Base-by-base conservation (phyloP, 345 rosid genomes). In the Populus deltoides region DNA sequence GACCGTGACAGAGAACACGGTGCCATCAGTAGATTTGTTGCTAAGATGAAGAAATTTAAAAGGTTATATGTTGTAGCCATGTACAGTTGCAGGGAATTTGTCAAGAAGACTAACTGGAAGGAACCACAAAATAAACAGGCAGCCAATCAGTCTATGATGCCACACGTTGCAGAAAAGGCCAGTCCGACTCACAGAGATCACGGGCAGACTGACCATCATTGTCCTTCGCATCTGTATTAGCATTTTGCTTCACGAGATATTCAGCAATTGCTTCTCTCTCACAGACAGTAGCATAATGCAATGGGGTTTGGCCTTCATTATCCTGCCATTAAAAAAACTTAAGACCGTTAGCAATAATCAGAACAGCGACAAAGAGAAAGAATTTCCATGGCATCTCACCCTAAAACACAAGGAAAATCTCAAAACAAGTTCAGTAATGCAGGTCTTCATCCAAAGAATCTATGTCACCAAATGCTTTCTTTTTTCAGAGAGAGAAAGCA, bases 251-350 rank as follows among this genome's bases (percentile, higher is more conserved):
- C 89, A 96, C 90, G 25, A 96, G 94, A 81, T 84, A 89, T 81
- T 90, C 84, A 0, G 97, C 97, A 10, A 93, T 86, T 68, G 85
- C 88, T 88, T 90, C 91, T 80, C 98, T 90, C 85, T 90, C 97
- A 27, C 99, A 96, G 33, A 92, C 87, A 81, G 83, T 93, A 70
- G 99, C 99, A 68, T 96, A 96, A 82, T 93, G 99, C 89, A 96
- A 77, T 2, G 98, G 88, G 11, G 97, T 91, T 84, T 96, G 98
- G 57, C 99, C 99, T 80, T 93, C 99, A 16, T 90, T 86, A 83
- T 96, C 99, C 99, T 96, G 63, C 72, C 78, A 85, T 77, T 71
- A 73, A 3, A 39, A 7, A 29, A 62, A 49, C 20, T 7, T 18
- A 8, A 13, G 39, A 12, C 29, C 22, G 33, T 36, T 45, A 81